phyloP scores from a whole-genome alignment of 1,284 basidiomycete species.

The Apiotrichum siamense region DNA sequence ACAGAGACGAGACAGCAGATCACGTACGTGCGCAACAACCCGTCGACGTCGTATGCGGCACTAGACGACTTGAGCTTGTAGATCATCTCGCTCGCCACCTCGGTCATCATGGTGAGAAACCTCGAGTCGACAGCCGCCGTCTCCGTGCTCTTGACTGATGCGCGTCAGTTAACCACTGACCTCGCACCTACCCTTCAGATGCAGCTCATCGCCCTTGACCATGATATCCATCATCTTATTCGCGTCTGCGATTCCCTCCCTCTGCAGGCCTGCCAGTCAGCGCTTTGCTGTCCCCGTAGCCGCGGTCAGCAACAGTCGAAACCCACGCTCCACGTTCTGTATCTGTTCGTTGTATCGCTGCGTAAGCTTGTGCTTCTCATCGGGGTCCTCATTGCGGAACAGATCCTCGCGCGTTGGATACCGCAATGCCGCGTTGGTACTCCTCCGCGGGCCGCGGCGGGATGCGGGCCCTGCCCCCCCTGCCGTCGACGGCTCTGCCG shows the following conservation, averaged over 20 bases:
- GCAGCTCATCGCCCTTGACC: too few relatives aligned
- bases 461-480: too few relatives aligned
- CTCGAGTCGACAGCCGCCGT: constrained; percentile 35
- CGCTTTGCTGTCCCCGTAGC: too few relatives aligned
- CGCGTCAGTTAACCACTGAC: too few relatives aligned
- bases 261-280: too few relatives aligned
- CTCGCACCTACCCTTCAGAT: too few relatives aligned
- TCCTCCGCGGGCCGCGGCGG: too few relatives aligned
- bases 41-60: constrained; percentile 49
- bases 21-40: constrained; percentile 33
- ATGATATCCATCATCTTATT: neutral
- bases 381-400: constrained; percentile 24
- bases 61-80: constrained; percentile 43
- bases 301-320: too few relatives aligned
- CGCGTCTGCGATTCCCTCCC: too few relatives aligned
- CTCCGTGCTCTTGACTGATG: too few relatives aligned
- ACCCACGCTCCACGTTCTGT: constrained; percentile 30
- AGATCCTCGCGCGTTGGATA: constrained; percentile 17
- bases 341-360: constrained; percentile 27
- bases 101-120: constrained; percentile 26
- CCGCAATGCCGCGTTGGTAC: too few relatives aligned
- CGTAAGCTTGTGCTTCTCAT: constrained; percentile 21
- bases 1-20: neutral
- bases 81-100: constrained; percentile 31
- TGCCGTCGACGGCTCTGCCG: too few relatives aligned